Conservation (phyloP, 345 rosid genomes). For the Eutrema heterophyllum region DNA sequence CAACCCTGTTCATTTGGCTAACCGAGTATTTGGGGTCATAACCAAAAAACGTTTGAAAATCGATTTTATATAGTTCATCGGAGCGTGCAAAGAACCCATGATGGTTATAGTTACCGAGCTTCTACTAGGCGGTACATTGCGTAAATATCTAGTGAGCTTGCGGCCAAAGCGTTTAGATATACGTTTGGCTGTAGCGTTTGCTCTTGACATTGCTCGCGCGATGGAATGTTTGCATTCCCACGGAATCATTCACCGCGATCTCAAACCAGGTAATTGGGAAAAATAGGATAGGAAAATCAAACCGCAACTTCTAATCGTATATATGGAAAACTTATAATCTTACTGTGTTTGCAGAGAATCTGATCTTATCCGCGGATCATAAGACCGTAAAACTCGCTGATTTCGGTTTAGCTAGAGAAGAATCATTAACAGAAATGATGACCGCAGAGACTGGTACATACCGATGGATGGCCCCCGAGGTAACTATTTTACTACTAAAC, state of each 20-base stretch:
- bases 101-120: constrained; percentile 99
- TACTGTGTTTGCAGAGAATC: constrained; percentile 58
- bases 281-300: background rate
- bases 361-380: constrained; percentile 81
- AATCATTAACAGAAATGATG: constrained; percentile 98
- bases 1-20: constrained; percentile 7
- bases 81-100: constrained; percentile 92
- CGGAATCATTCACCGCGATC: constrained; percentile 96
- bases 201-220: constrained; percentile 98
- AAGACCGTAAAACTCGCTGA: constrained; percentile 92
- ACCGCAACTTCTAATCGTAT: background rate
- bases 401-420: constrained; percentile 99
- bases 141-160: constrained; percentile 63
- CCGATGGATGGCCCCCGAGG: constrained; percentile 99
- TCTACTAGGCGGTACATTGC: constrained; percentile 77
- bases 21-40: background rate
- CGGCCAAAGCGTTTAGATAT: constrained; percentile 71
- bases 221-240: constrained; percentile 97
- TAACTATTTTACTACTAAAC: constrained; percentile 16
- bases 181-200: constrained; percentile 67
- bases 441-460: constrained; percentile 99
- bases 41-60: background rate
- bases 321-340: background rate
- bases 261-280: constrained; percentile 74
- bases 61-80: constrained; percentile 62